A percentile compares a stretch with the other conserved stretches of the same genome.
Conservation (phyloP, 257 asterid genomes). For the Solanum pinnatisectum region DNA sequence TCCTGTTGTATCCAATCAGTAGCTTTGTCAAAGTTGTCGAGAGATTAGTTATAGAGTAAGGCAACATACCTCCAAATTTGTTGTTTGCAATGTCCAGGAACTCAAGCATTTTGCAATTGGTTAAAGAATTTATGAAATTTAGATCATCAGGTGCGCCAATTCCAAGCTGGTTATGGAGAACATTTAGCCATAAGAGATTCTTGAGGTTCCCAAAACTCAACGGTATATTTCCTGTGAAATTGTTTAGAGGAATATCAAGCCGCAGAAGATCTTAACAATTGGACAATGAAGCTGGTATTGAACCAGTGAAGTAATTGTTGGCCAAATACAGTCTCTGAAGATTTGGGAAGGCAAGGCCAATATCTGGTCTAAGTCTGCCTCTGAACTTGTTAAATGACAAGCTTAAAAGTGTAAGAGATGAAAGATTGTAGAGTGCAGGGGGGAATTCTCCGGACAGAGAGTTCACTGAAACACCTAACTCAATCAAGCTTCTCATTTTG, state of each 20-base stretch:
- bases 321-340: conserved; percentile 23
- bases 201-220: conserved; percentile 22
- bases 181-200: conserved; percentile 6
- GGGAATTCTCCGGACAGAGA: conserved; percentile 30
- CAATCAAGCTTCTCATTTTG: conserved; percentile 8
- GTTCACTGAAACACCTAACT: conserved; percentile 17
- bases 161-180: conserved; percentile 25
- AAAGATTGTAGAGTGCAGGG: conserved; percentile 24
- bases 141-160: conserved; percentile 20
- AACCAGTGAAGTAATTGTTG: conserved; percentile 27
- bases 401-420: conserved; percentile 22
- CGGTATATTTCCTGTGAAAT: conserved; percentile 34
- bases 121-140: conserved; percentile 19
- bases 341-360: conserved; percentile 28
- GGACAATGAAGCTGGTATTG: conserved; percentile 34
- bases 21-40: conserved; percentile 22
- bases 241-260: conserved; percentile 27
- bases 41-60: conserved; percentile 25
- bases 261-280: conserved; percentile 24
- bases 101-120: conserved; percentile 29
- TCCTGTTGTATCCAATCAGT: conserved; percentile 18
- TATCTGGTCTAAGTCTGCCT: conserved; percentile 26
- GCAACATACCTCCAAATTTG: conserved; percentile 30
- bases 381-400: conserved; percentile 27
- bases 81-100: conserved; percentile 18